phyloP scores from a whole-genome alignment of 805 yeast genomes.

The Yarrowia sp. region DNA sequence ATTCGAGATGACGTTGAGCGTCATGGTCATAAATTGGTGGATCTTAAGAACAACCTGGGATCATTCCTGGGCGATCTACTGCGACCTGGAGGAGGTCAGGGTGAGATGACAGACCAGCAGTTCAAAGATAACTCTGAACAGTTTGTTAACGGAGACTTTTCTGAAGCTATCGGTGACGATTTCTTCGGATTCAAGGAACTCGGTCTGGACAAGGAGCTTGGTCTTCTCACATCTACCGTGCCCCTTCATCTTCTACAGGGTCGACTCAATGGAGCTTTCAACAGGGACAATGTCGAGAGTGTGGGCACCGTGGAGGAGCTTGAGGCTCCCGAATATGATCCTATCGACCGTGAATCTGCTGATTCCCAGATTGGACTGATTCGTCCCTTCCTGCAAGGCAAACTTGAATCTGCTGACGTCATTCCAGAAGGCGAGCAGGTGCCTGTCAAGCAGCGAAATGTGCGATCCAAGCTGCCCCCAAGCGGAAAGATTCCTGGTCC shows the following conservation, averaged over 20 bases:
- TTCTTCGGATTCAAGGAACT: conserved; percentile 95
- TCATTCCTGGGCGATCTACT: conserved; percentile 72
- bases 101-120: conserved; percentile 68
- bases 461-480: conserved; percentile 81
- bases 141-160: conserved; percentile 90
- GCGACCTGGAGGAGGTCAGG: conserved; percentile 62
- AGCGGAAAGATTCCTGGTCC: conserved; percentile 71
- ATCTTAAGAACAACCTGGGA: conserved; percentile 63
- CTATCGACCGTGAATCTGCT: conserved; percentile 52
- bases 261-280: conserved; percentile 50
- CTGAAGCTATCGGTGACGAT: conserved; percentile 82
- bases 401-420: conserved; percentile 33
- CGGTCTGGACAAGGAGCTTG: conserved; percentile 90
- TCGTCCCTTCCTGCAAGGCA: conserved; percentile 48
- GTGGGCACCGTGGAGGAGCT: conserved; percentile 46
- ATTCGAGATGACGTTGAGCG: conserved; percentile 67
- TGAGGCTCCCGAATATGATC: conserved; percentile 50
- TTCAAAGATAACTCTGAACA: conserved; percentile 91
- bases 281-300: conserved; percentile 37
- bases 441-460: conserved; percentile 71
- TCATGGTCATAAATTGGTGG: conserved; percentile 65
- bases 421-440: conserved; percentile 76
- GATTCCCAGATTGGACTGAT: conserved; percentile 55
- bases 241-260: conserved; percentile 88
- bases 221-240: conserved; percentile 74